Evolutionary conservation across 2,329 filamentous ascomycete species (phyloP).

Genomic region (Stachybotrys elegans): DNA sequence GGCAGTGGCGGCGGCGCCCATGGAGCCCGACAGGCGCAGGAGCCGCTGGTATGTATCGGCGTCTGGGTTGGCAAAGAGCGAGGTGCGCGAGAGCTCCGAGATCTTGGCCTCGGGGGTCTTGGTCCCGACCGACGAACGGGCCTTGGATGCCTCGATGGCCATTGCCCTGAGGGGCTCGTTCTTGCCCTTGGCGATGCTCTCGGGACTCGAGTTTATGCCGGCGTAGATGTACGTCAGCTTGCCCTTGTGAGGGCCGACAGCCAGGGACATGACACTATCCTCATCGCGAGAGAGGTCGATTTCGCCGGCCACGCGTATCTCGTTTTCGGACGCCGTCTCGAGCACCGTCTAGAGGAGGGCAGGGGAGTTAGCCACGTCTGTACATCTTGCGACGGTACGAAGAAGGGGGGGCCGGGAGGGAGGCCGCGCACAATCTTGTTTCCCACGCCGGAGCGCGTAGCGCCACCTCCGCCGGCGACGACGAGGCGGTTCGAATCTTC

Average conservation of each 20-base stretch:
- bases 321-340: slow-evolving; percentile 60
- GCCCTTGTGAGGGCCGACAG: slow-evolving; percentile 56
- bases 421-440: slow-evolving; percentile 71
- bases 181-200: slow-evolving; percentile 66
- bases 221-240: slow-evolving; percentile 57
- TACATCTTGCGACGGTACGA: background rate
- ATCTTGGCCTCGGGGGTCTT: slow-evolving; percentile 32
- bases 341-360: slow-evolving; percentile 54
- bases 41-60: slow-evolving; percentile 56
- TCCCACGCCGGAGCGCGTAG: slow-evolving; percentile 72
- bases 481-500: slow-evolving; percentile 70
- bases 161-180: slow-evolving; percentile 84
- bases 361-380: slow-evolving; percentile 9
- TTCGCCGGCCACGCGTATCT: slow-evolving; percentile 62
- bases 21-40: slow-evolving; percentile 53
- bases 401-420: background rate
- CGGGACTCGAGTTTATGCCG: slow-evolving; percentile 77
- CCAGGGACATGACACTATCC: slow-evolving; percentile 83
- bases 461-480: slow-evolving; percentile 83
- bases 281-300: slow-evolving; percentile 77
- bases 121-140: slow-evolving; percentile 22
- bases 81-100: slow-evolving; percentile 45
- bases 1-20: slow-evolving; percentile 76
- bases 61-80: slow-evolving; percentile 45
- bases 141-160: slow-evolving; percentile 44